Base-by-base conservation (phyloP, 257 asterid species). In the Nicotiana noctiflora region DNA sequence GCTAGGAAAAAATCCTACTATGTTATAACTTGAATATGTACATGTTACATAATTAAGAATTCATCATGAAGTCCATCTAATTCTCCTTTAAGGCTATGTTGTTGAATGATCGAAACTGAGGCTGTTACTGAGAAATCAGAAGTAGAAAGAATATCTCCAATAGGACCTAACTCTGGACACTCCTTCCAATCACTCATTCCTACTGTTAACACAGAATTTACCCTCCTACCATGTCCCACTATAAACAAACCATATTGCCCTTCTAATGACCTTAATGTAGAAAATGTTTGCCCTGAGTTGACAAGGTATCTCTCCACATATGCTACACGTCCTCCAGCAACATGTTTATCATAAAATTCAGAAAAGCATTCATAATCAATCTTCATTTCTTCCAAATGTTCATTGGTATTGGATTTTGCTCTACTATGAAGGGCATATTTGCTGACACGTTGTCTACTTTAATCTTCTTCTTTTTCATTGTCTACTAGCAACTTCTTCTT, bases 121-220 rank as follows among this genome's bases (percentile, higher is more conserved):
- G 99, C 90, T 1, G 95, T 89, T 12, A 81, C 80, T 0, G 98
- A 93, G 82, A 88, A 95, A 82, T 93, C 97, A 1, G 98, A 87
- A 68, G 98, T 96, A 0, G 99, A 89, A 12, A 92, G 93, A 75
- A 95, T 95, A 75, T 95, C 98, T 4, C 97, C 98, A 4, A 95
- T 90, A 1, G 97, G 97, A 5, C 99, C 99, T 3, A 94, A 91
- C 82, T 96, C 98, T 10, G 98, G 98, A 81, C 98, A 95, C 79
- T 94, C 98, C 68, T 95, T 96, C 98, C 98, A 93, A 72, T 95
- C 99, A 25, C 91, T 95, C 99, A 95, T 95, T 77, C 99, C 98
- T 31, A 90, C 94, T 0, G 97, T 95, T 82, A 95, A 78, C 8
- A 92, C 77, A 0, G 97, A 92, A 74, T 92, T 92, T 56, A 91